Percentiles rank a stretch among this genome's conserved stretches.
These are phyloP conservation scores for Hypocrella siamensis DNA, from an alignment of 2,329 filamentous ascomycete genomes.

Conservation along the genomic window DNA sequence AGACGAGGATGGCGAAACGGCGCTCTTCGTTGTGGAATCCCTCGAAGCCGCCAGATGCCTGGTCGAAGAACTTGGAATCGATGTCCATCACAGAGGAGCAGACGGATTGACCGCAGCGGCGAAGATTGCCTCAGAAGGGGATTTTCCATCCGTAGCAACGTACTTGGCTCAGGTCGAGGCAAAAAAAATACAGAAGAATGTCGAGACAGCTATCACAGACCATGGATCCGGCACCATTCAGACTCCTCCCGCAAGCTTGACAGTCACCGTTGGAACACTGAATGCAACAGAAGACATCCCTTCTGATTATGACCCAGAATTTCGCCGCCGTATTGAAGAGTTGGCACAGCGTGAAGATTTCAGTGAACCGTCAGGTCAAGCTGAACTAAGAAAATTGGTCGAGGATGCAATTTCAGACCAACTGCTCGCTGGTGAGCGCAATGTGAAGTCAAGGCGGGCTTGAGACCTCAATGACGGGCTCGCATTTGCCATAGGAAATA, in stretches of 20 bases:
- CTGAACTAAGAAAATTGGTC: slow-evolving; percentile 61
- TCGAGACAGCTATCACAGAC: slow-evolving; percentile 13
- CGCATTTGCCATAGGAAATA: slow-evolving; percentile 47
- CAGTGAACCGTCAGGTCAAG: slow-evolving; percentile 63
- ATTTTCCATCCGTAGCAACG: slow-evolving; percentile 58
- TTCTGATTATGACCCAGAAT: slow-evolving; percentile 61
- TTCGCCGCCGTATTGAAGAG: slow-evolving; percentile 76
- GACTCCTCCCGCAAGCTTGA: slow-evolving; percentile 58
- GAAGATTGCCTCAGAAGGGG: slow-evolving; percentile 63
- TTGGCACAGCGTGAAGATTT: slow-evolving; percentile 75
- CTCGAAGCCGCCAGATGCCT: slow-evolving; percentile 62
- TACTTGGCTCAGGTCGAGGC: slow-evolving; percentile 40
- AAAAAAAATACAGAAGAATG: slow-evolving; percentile 10
- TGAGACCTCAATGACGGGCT: slow-evolving; percentile 26
- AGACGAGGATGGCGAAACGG: slow-evolving; percentile 86
- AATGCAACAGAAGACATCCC: slow-evolving; percentile 42
- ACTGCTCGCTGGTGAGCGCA: slow-evolving; percentile 45
- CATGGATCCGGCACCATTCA: slow-evolving; percentile 29
- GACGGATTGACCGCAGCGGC: slow-evolving; percentile 71
- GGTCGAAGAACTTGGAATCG: slow-evolving; percentile 66
- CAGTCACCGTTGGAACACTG: slow-evolving; percentile 64
- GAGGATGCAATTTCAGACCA: slow-evolving; percentile 63
- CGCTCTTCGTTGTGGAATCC: slow-evolving; percentile 84
- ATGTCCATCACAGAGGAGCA: slow-evolving; percentile 47
- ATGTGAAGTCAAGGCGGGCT: slow-evolving; percentile 44